Conservation (phyloP, 2,329 filamentous ascomycete genomes). For the Penicillium griseofulvum region DNA sequence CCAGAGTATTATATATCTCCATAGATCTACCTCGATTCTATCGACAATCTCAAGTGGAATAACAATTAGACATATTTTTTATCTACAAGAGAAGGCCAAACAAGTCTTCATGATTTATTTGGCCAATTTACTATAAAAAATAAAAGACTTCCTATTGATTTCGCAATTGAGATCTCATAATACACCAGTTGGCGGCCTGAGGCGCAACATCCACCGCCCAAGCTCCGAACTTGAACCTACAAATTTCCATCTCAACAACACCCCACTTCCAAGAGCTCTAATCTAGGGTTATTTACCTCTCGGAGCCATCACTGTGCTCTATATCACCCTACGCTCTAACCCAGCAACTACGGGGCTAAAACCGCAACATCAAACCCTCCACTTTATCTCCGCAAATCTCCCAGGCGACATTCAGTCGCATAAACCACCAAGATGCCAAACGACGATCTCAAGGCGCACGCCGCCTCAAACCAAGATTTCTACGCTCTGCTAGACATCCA, state of each 20-base stretch:
- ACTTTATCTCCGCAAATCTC: conserved; percentile 23
- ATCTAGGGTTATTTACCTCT: neutral
- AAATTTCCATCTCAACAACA: conserved; percentile 5
- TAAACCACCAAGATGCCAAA: conserved; percentile 32
- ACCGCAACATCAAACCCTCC: neutral
- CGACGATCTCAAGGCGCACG: conserved; percentile 56
- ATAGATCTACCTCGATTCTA: no score
- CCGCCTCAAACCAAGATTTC: conserved; percentile 65
- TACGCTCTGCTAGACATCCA: conserved; percentile 72
- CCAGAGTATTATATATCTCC: neutral
- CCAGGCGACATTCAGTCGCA: conserved; percentile 52
- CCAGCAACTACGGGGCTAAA: neutral
- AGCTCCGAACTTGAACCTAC: conserved; percentile 2
- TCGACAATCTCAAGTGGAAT: neutral
- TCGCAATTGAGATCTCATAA: neutral
- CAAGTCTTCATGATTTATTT: neutral
- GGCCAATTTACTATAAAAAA: neutral
- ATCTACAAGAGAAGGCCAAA: no score
- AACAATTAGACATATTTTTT: neutral
- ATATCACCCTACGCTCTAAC: accelerated
- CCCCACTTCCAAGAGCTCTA: neutral
- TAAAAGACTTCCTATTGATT: neutral
- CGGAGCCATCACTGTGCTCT: neutral
- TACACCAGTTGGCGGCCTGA: conserved; percentile 4
- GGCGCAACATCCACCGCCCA: conserved; percentile 5